These are phyloP conservation scores for Gossypium schwendimanii DNA, from an alignment of 441 rosid species.

Conservation along the genomic window DNA sequence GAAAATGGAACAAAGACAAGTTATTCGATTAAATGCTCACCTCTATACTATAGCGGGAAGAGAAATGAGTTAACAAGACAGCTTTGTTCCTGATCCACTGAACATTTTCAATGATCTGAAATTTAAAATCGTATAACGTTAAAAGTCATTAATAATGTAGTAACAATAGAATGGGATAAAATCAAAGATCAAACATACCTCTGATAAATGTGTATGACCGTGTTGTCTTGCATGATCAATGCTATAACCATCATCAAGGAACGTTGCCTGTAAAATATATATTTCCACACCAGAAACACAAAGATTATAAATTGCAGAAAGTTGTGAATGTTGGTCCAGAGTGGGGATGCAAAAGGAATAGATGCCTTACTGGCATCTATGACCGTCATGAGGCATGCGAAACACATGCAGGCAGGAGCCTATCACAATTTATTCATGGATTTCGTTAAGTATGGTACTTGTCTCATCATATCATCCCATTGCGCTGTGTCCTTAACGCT, in stretches of 20 bases:
- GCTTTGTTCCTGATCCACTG: constrained; percentile 84
- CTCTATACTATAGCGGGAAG: constrained; percentile 81
- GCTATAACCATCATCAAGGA: constrained; percentile 59
- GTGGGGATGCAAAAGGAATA: neutral
- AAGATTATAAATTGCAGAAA: neutral
- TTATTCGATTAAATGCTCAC: constrained; percentile 29
- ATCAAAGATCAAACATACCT: constrained; percentile 37
- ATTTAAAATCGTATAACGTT: neutral
- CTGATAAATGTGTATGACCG: constrained; percentile 66
- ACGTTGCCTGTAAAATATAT: constrained; percentile 60
- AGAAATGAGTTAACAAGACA: constrained; percentile 75
- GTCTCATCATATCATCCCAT: neutral
- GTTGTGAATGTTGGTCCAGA: neutral
- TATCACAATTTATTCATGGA: neutral
- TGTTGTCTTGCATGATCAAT: constrained; percentile 57
- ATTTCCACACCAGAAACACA: constrained; percentile 3
- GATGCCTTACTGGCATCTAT: neutral
- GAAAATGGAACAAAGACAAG: neutral
- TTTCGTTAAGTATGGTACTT: neutral
- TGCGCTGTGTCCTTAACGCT: neutral
- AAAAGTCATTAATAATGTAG: neutral
- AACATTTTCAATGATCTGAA: constrained; percentile 76
- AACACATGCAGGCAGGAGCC: neutral
- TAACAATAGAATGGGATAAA: neutral
- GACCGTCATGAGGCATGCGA: neutral